These are phyloP conservation scores for Aureobasidium pullulans DNA, from an alignment of 2,329 filamentous ascomycete species.

Conservation along the genomic window DNA sequence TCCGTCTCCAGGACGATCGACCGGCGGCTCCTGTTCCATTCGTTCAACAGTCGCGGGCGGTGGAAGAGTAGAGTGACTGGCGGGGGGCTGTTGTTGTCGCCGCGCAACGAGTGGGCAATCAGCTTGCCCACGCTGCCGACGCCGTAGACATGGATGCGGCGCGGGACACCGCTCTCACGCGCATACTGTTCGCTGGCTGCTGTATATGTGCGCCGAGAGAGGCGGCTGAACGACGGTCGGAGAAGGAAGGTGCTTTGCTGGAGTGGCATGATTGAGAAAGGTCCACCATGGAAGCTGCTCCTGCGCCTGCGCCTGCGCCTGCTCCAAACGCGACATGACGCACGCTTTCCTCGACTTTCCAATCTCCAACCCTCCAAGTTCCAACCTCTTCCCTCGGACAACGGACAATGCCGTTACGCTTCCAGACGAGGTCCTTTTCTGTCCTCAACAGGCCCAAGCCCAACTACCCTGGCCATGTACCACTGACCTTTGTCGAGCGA, in stretches of 20 bases:
- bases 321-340: background rate
- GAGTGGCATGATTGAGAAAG: background rate
- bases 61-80: slow-evolving; percentile 78
- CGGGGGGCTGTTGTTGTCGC: slow-evolving; percentile 50
- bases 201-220: background rate
- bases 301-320: background rate
- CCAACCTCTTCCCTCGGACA: background rate
- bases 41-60: slow-evolving; percentile 34
- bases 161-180: slow-evolving; percentile 20
- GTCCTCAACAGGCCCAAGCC: slow-evolving; percentile 76
- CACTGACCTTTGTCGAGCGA: slow-evolving; percentile 71
- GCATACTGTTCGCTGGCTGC: slow-evolving; percentile 25
- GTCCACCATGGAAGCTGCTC: background rate
- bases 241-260: background rate
- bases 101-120: slow-evolving; percentile 64
- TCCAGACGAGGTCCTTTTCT: slow-evolving; percentile 53
- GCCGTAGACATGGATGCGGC: slow-evolving; percentile 69
- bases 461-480: slow-evolving; percentile 88
- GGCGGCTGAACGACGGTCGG: background rate
- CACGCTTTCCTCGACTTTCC: background rate
- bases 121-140: slow-evolving; percentile 75
- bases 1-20: slow-evolving; percentile 42
- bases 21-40: slow-evolving; percentile 41
- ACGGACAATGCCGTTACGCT: background rate
- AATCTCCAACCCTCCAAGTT: background rate